These are phyloP conservation scores for Cyberlindnera petersonii DNA, from an alignment of 805 yeast species.

Conservation along the genomic window DNA sequence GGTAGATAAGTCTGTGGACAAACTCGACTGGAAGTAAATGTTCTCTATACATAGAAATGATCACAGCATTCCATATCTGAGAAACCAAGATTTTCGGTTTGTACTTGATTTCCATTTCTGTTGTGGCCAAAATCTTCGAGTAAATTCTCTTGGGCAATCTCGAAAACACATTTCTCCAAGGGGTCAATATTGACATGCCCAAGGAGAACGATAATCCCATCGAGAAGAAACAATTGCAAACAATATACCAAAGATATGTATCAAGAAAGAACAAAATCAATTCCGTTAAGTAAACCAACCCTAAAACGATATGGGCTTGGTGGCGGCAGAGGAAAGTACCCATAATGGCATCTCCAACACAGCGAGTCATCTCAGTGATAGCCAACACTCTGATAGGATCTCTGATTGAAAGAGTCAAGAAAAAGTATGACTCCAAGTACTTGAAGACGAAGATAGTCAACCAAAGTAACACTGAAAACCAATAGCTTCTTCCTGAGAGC, in stretches of 20 bases:
- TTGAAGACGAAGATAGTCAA: slow-evolving; percentile 60
- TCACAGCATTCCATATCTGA: slow-evolving; percentile 80
- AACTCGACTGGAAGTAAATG: slow-evolving; percentile 73
- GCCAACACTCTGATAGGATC: slow-evolving; percentile 73
- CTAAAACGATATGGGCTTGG: slow-evolving; percentile 56
- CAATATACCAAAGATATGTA: slow-evolving; percentile 82
- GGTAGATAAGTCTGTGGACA: slow-evolving; percentile 61
- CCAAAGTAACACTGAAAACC: slow-evolving; percentile 70
- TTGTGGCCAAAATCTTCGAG: slow-evolving; percentile 53
- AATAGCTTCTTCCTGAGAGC: slow-evolving; percentile 48
- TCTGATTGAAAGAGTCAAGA: slow-evolving; percentile 64
- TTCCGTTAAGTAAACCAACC: slow-evolving; percentile 56
- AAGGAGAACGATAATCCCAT: slow-evolving; percentile 65
- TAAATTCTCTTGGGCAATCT: slow-evolving; percentile 72
- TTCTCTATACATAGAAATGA: slow-evolving; percentile 78
- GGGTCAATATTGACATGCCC: slow-evolving; percentile 83
- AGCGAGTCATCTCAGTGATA: slow-evolving; percentile 50
- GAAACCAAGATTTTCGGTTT: slow-evolving; percentile 56
- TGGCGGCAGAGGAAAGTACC: slow-evolving; percentile 50
- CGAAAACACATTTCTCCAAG: slow-evolving; percentile 80
- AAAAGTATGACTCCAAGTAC: slow-evolving; percentile 74
- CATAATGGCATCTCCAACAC: slow-evolving; percentile 59
- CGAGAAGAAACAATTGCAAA: slow-evolving; percentile 73
- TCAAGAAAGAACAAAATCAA: slow-evolving; percentile 71
- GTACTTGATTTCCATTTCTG: slow-evolving; percentile 36